Evolutionary conservation across 441 rosid species (phyloP), one percentile per base, ranked within the genome.

Genomic region (Eruca vesicaria): DNA sequence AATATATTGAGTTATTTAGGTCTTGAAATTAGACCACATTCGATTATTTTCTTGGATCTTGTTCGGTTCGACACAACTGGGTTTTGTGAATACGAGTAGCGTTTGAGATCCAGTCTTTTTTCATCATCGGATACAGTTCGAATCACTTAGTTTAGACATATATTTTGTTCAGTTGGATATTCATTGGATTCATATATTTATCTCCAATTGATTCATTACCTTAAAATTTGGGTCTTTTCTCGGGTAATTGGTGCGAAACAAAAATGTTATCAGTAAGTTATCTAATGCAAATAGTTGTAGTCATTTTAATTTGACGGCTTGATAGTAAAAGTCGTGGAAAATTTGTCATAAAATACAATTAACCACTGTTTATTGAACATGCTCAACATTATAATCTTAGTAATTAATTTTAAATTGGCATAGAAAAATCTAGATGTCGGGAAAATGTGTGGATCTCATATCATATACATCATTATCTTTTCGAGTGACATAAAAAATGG

Each of bases 381-480:
- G 15, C 11, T 59, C 67, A 32, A 32, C 28, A 45, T 10, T 33
- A 11, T 48, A 48, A 18, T 26, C 18, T 58, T 59, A 50, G 12
- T 15, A 50, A 50, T 8, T 61, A 19, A 18, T 35, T 52, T 35
- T 18, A 16, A 61, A 19, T 3, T 50, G 33, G 14, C 5, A 52
- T 7, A 19, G n/a, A 41, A 69, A 74, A n/a, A 38, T 53, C 36
- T 29, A 29, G 9, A 68, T 23, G 63, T 75, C 45, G 78, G 68
- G 56, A 15, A 20, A 53, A 61, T 15, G 14, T 52, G 63, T 61
- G 69, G 74, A 63, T 76, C 70, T 63, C 66, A 76, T 15, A 63
- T 63, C 53, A 64, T 64, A 56, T 57, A 76, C 43, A 70, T 70
- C 70, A 64, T 76, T 76, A 76, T 76, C 66, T 70, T 63, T 43